Evolutionary conservation across 2,329 filamentous ascomycete genomes (phyloP), one percentile per base, ranked within the genome.

Genomic region (Colletotrichum cuscutae): DNA sequence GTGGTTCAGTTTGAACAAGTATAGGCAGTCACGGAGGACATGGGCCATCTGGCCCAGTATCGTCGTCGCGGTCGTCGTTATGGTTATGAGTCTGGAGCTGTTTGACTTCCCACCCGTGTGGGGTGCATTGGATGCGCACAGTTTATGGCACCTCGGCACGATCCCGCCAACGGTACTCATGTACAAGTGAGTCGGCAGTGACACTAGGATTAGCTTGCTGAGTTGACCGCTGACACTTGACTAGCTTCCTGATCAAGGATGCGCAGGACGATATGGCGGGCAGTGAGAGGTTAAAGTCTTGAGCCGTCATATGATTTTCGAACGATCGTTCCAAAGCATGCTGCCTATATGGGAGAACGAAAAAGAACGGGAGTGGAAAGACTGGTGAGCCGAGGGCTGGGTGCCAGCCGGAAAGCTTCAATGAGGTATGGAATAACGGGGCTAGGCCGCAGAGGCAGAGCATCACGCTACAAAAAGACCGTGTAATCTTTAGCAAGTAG

Each of bases 1-100:
- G 56, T 93, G 90, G 82, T 98, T 97, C 83, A 95, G 93, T 80
- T 90, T 93, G 77, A 85, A 86, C 76, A 89, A 92, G 77, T 98
- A 96, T 83, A 86, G 88, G 75, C 90, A 91, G 81, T 90, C 93
- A 22, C 90, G 91, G 58, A 89, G 92, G 75, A 83, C 88, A 22
- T 99, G 97, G 97, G 92, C 95, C 30, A 90, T 92, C 69, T 97
- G 94, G 94, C 97, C 97, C 0, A 95, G 94, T 77, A 84, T 98
- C 79, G 95, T 96, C 76, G 96, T 98, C 60, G 93, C 94, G 3
- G 98, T 95, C 95, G 89, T 99, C 77, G 91, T 96, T 77, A 85
- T 96, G 80, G 95, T 94, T 46, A 99, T 99, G 97, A 96, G 96
- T 82, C 86, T 99, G 82, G 97, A 99, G 85, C 82, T 99, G 77